phyloP scores from a whole-genome alignment of 129 eudicot genomes.

The Logfia minima region DNA sequence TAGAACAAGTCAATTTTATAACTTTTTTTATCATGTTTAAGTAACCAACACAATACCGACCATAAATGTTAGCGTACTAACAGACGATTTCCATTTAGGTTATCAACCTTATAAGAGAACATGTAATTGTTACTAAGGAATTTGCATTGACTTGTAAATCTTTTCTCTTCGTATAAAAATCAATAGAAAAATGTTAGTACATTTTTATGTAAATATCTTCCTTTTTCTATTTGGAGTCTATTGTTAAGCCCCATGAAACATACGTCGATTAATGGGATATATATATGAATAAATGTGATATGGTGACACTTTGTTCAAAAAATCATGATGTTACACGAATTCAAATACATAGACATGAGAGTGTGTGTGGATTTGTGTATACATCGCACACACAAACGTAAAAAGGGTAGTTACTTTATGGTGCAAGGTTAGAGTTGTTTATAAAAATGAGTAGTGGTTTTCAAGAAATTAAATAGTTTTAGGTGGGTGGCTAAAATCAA shows the following conservation, averaged over 20 bases:
- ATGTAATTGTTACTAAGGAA: no score
- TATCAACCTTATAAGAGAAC: no score
- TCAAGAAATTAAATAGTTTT: slow-evolving; percentile 33
- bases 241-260: background rate
- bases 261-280: slow-evolving; percentile 28
- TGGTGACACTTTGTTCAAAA: slow-evolving; percentile 38
- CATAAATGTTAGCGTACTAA: no score
- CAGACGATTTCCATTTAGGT: no score
- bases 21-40: no score
- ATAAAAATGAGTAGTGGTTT: slow-evolving; percentile 19
- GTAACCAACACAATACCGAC: no score
- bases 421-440: slow-evolving; percentile 32
- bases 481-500: slow-evolving; percentile 39
- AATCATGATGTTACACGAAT: slow-evolving; percentile 35
- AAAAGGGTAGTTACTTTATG: slow-evolving; percentile 50
- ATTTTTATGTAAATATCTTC: no score
- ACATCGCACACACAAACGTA: slow-evolving; percentile 44
- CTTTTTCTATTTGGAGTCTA: no score
- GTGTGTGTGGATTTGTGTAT: slow-evolving; percentile 43
- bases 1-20: no score
- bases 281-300: slow-evolving; percentile 23
- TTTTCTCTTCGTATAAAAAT: no score
- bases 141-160: no score
- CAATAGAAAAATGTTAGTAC: no score
- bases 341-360: slow-evolving; percentile 30